These are phyloP conservation scores for Trichoderma gamsii DNA, from an alignment of 495 filamentous ascomycete species.

Conservation along the genomic window DNA sequence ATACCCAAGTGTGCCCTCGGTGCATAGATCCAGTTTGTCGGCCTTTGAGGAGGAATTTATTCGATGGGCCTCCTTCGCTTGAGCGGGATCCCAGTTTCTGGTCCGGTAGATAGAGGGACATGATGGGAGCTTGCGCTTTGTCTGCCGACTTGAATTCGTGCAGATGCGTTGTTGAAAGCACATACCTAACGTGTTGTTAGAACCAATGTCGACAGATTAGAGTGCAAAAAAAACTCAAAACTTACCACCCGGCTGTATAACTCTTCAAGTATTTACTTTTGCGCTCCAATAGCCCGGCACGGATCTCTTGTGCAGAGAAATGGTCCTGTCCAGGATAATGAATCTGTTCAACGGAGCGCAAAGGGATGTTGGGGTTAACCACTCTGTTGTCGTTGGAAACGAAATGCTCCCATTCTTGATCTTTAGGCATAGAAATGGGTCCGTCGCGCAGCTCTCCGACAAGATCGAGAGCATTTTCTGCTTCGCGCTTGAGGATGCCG, in stretches of 20 bases:
- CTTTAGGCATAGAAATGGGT: slow-evolving; percentile 82
- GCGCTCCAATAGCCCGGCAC: slow-evolving; percentile 85
- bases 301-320: slow-evolving; percentile 76
- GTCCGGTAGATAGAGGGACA: slow-evolving; percentile 92
- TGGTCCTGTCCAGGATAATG: slow-evolving; percentile 91
- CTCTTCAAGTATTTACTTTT: slow-evolving; percentile 99
- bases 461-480: slow-evolving; percentile 70
- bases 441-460: slow-evolving; percentile 78
- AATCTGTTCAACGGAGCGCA: slow-evolving; percentile 75
- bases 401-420: slow-evolving; percentile 84
- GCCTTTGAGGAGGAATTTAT: slow-evolving; percentile 97
- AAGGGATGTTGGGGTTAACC: slow-evolving; percentile 74
- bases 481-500: slow-evolving; percentile 80
- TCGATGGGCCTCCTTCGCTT: slow-evolving; percentile 74
- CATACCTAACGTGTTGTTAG: slow-evolving; percentile 67
- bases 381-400: slow-evolving; percentile 78
- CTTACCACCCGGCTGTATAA: slow-evolving; percentile 93
- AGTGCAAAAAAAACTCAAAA: slow-evolving; percentile 18
- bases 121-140: slow-evolving; percentile 64
- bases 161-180: slow-evolving; percentile 89
- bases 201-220: background rate
- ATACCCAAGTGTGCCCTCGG: slow-evolving; percentile 94
- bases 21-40: slow-evolving; percentile 91
- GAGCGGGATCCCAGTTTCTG: slow-evolving; percentile 95
- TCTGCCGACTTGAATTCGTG: slow-evolving; percentile 95